These are phyloP conservation scores for Ophiosphaerella herpotricha DNA, from an alignment of 2,329 filamentous ascomycete genomes.

Conservation along the genomic window DNA sequence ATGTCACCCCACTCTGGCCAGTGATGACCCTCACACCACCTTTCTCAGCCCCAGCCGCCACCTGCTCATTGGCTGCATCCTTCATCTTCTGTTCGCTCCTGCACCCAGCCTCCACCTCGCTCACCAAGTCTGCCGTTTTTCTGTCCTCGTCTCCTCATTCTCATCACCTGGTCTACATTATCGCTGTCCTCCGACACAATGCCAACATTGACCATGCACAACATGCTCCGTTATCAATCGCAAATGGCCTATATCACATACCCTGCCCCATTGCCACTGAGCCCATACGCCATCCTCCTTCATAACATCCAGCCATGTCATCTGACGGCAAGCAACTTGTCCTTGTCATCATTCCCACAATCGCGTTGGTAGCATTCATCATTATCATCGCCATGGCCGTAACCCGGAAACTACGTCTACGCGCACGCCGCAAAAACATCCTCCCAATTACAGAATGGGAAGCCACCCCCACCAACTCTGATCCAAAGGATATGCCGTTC, in stretches of 20 bases:
- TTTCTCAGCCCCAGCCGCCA: not conserved
- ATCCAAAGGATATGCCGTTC: conserved; percentile 1
- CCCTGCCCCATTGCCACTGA: no score
- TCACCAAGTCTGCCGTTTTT: no score
- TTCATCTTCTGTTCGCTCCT: not conserved
- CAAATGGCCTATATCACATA: no score
- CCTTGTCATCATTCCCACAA: not conserved
- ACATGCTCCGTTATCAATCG: no score
- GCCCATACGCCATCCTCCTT: no score
- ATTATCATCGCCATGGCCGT: not conserved
- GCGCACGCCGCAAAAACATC: not conserved
- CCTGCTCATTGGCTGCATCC: not conserved
- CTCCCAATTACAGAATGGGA: not conserved
- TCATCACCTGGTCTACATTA: no score
- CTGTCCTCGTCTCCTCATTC: no score
- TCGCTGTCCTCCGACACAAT: no score
- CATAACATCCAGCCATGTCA: not conserved
- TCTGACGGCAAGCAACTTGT: not conserved
- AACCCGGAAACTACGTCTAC: not conserved
- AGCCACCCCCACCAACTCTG: not conserved
- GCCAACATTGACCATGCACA: no score
- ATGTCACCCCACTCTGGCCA: not conserved
- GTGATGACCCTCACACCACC: not conserved
- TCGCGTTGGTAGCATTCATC: not conserved
- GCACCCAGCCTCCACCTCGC: not conserved